These are phyloP conservation scores for Conoideocrella luteorostrata DNA, from an alignment of 2,329 filamentous ascomycete genomes.

Conservation along the genomic window DNA sequence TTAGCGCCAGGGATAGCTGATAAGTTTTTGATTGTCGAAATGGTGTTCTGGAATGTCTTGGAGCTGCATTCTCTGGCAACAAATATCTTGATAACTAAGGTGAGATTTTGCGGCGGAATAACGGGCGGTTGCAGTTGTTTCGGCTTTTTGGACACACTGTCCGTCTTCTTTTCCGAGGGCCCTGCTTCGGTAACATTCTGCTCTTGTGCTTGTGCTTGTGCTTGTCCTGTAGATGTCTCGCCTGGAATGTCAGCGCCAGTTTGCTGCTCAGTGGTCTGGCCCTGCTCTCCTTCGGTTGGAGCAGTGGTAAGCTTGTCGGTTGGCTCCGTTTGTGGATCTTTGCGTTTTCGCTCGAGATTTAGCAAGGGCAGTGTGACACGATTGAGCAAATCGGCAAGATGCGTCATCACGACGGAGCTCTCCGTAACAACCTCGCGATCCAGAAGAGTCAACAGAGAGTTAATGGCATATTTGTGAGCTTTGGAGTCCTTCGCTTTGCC, in stretches of 20 bases:
- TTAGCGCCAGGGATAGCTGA: constrained; percentile 89
- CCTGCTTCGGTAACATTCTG: constrained; percentile 20
- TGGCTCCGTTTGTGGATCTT: constrained; percentile 31
- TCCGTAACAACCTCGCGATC: constrained; percentile 96
- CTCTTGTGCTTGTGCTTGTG: constrained; percentile 16
- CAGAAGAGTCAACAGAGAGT: constrained; percentile 78
- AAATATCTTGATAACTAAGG: constrained; percentile 92
- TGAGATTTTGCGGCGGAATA: constrained; percentile 82
- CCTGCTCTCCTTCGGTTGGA: constrained; percentile 21
- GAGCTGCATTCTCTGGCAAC: constrained; percentile 93
- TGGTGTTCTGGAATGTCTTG: constrained; percentile 95
- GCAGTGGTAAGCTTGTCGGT: constrained; percentile 18
- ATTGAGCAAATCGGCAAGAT: constrained; percentile 78
- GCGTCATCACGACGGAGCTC: constrained; percentile 94
- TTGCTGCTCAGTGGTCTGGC: constrained; percentile 20
- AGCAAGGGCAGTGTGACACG: constrained; percentile 83
- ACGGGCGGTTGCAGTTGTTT: constrained; percentile 69
- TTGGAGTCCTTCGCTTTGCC: constrained; percentile 83
- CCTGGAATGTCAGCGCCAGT: constrained; percentile 11
- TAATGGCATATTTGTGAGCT: constrained; percentile 82
- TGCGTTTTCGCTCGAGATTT: constrained; percentile 60
- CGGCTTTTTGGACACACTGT: constrained; percentile 41
- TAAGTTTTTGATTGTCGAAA: constrained; percentile 97
- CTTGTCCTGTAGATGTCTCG: constrained; percentile 19
- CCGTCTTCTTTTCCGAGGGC: constrained; percentile 33